Base-by-base conservation (phyloP, 306 rosid genomes). In the Dalbergia cultrata region DNA sequence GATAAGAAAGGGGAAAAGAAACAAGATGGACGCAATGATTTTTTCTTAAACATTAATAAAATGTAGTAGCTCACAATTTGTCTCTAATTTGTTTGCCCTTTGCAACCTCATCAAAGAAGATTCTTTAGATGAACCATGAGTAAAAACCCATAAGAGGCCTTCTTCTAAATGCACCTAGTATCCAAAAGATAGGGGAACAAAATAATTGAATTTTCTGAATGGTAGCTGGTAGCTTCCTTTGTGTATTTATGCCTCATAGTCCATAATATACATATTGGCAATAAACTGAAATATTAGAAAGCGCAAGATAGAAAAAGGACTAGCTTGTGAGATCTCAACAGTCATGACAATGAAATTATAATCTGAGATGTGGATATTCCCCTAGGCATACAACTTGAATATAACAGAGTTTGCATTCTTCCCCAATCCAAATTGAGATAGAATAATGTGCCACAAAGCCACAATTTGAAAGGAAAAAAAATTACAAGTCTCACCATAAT, bases 321-420 rank as follows among this genome's bases (percentile, higher is more conserved):
- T 60, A 67, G 93, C 99, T 97, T 93, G 90, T 95, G 99, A 4
- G 99, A 95, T 19, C 99, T 94, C 56, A 95, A 97, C 14, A 95
- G 98, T 95, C 92, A 95, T 57, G 82, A 95, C 98, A 74, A 84
- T 92, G 77, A 93, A 92, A 43, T 77, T 90, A 61, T 91, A 89
- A 87, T 93, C 98, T 10, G 96, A 80, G 43, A 95, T 96, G 61
- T 93, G 77, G 87, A 95, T 90, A 79, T 95, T 95, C 58, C 99
- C 99, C 77, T 95, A 98, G 31, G 99, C 97, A 81, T 87, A 95
- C 7, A 95, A 83, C 94, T 95, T 98, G 89, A 95, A 79, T 81
- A 95, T 91, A 83, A 93, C 88, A 86, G 89, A 95, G 83, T 83
- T 87, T 21, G 99, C 98, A 81, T 85, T 91, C 70, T 87, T 90